phyloP scores from a whole-genome alignment of 805 yeast species.

The Starmera caribaea region DNA sequence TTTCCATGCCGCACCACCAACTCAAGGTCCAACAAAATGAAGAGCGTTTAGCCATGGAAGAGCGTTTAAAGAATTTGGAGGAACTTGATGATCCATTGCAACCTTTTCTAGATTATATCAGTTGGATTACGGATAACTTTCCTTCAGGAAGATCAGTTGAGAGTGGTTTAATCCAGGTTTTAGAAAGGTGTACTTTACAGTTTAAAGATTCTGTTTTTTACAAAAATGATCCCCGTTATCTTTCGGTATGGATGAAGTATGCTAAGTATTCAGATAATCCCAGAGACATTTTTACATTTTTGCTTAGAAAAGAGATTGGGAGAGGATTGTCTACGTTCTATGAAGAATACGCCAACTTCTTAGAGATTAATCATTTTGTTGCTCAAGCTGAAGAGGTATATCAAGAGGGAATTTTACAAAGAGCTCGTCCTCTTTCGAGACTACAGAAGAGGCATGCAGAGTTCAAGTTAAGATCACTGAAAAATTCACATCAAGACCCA shows the following conservation, averaged over 20 bases:
- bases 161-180: slow-evolving; percentile 52
- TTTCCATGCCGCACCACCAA: slow-evolving; percentile 20
- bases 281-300: slow-evolving; percentile 57
- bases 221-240: slow-evolving; percentile 73
- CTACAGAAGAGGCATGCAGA: slow-evolving; percentile 32
- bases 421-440: slow-evolving; percentile 58
- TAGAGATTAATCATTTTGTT: slow-evolving; percentile 40
- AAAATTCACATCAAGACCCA: slow-evolving; percentile 12
- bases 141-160: slow-evolving; percentile 55
- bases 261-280: slow-evolving; percentile 61
- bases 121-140: slow-evolving; percentile 57
- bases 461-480: slow-evolving; percentile 32
- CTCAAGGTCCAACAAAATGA: slow-evolving; percentile 18
- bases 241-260: slow-evolving; percentile 76
- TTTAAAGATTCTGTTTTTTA: slow-evolving; percentile 60
- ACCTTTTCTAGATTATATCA: slow-evolving; percentile 59
- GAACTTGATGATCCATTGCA: slow-evolving; percentile 81
- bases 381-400: slow-evolving; percentile 52
- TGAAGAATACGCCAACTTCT: slow-evolving; percentile 62
- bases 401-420: slow-evolving; percentile 42
- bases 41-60: slow-evolving; percentile 41
- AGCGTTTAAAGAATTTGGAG: slow-evolving; percentile 35
- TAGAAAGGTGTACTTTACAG: slow-evolving; percentile 64
- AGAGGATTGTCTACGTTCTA: slow-evolving; percentile 55
- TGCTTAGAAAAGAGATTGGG: slow-evolving; percentile 69